Conservation (phyloP, 1,139 yeast species). For the Yamadazyma epiphylla region DNA sequence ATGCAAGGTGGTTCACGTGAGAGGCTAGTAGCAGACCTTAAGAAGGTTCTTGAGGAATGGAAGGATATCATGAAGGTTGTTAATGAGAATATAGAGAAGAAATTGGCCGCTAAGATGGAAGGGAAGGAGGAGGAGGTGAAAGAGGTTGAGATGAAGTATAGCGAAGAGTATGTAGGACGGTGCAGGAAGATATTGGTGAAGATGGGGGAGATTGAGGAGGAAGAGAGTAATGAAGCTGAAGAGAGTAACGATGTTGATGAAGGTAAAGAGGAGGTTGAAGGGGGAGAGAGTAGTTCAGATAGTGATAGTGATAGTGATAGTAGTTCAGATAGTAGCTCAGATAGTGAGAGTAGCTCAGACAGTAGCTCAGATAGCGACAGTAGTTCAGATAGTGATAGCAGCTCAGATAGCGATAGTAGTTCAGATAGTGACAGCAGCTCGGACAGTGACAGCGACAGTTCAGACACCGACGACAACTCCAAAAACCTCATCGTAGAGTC, state of each 20-base stretch:
- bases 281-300: slow-evolving; percentile 7
- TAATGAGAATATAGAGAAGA: slow-evolving; percentile 34
- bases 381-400: slow-evolving; percentile 4
- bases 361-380: slow-evolving; percentile 20
- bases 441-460: slow-evolving; percentile 1
- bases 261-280: slow-evolving; percentile 6
- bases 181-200: slow-evolving; percentile 35
- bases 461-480: neutral
- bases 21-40: slow-evolving; percentile 53
- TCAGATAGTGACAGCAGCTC: slow-evolving; percentile 2
- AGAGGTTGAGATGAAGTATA: slow-evolving; percentile 17
- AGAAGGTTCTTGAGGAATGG: slow-evolving; percentile 51
- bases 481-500: slow-evolving; percentile 3
- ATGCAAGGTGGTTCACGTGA: slow-evolving; percentile 71
- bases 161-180: slow-evolving; percentile 39
- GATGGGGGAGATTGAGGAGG: slow-evolving; percentile 27
- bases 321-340: slow-evolving; percentile 1
- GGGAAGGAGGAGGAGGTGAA: slow-evolving; percentile 15
- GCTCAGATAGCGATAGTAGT: slow-evolving; percentile 2
- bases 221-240: slow-evolving; percentile 29
- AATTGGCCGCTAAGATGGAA: slow-evolving; percentile 32
- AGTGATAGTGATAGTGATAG: slow-evolving; percentile 12
- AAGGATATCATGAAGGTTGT: slow-evolving; percentile 45
- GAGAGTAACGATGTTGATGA: slow-evolving; percentile 7
- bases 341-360: no score